Evolutionary conservation across 805 yeast genomes (phyloP).

Genomic region (Maudiozyma turicensis): DNA sequence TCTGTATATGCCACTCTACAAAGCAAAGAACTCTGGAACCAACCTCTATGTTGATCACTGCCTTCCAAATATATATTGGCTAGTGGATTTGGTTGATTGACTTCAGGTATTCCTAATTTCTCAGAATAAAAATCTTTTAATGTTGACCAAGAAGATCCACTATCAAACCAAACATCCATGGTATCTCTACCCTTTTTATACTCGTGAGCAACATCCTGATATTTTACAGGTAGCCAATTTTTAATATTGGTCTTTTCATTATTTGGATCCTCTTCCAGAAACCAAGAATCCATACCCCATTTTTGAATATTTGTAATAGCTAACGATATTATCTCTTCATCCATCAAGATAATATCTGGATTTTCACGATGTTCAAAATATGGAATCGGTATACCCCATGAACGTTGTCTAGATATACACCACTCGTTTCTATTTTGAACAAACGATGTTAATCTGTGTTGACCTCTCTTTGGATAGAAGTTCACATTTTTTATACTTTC

Average conservation of each 20-base stretch:
- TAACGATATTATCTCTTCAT: slow-evolving; percentile 43
- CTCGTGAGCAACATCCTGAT: slow-evolving; percentile 32
- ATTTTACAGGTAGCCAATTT: slow-evolving; percentile 61
- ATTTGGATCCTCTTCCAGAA: slow-evolving; percentile 33
- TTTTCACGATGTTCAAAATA: slow-evolving; percentile 49
- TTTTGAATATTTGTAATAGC: slow-evolving; percentile 46
- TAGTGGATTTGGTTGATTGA: slow-evolving; percentile 33
- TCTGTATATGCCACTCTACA: slow-evolving; percentile 51
- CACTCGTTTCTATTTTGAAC: slow-evolving; percentile 77
- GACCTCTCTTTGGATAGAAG: slow-evolving; percentile 69
- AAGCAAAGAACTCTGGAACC: slow-evolving; percentile 92
- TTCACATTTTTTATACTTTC: slow-evolving; percentile 50
- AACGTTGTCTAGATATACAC: slow-evolving; percentile 95
- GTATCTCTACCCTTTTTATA: slow-evolving; percentile 74
- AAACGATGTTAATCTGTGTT: slow-evolving; percentile 61
- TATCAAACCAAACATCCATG: slow-evolving; percentile 98
- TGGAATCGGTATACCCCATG: slow-evolving; percentile 98
- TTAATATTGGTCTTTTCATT: slow-evolving; percentile 31
- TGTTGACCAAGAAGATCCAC: slow-evolving; percentile 80
- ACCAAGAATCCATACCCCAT: slow-evolving; percentile 77
- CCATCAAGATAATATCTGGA: slow-evolving; percentile 57
- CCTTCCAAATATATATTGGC: slow-evolving; percentile 93
- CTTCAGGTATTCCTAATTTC: slow-evolving; percentile 24
- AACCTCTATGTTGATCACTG: slow-evolving; percentile 96
- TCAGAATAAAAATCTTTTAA: slow-evolving; percentile 29